These are phyloP conservation scores for Ulmus americana DNA, from an alignment of 331 rosid species.

Conservation along the genomic window DNA sequence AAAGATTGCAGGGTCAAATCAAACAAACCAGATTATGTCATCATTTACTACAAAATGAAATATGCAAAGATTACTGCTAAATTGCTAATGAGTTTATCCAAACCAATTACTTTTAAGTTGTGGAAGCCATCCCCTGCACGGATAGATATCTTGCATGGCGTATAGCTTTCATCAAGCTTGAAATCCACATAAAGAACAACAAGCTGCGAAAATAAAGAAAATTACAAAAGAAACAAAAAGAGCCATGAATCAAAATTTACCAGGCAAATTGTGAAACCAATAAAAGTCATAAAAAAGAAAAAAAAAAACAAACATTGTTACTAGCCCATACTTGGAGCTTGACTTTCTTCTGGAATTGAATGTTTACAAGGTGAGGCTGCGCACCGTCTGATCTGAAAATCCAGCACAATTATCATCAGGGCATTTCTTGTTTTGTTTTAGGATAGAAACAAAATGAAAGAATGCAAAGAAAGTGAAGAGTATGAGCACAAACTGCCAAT, in stretches of 20 bases:
- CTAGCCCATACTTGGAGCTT: conserved; percentile 53
- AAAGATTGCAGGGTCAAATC: conserved; percentile 20
- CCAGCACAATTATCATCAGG: background rate
- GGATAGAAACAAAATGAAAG: background rate
- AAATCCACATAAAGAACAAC: conserved; percentile 80
- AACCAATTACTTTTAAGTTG: conserved; percentile 58
- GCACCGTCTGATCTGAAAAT: conserved; percentile 80
- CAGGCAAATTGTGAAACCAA: background rate
- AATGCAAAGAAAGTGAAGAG: background rate
- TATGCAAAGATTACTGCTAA: background rate
- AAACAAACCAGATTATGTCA: conserved; percentile 19
- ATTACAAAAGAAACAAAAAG: background rate
- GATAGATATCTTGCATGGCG: conserved; percentile 71
- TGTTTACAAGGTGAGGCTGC: conserved; percentile 81
- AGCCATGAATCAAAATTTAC: conserved; percentile 2
- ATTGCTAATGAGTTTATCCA: background rate
- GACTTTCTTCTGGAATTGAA: conserved; percentile 91
- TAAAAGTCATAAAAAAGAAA: background rate
- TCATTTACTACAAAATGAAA: background rate
- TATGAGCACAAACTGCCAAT: conserved; percentile 60
- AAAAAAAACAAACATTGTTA: background rate
- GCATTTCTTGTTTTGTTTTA: background rate
- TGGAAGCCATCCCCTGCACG: conserved; percentile 93
- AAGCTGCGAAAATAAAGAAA: conserved; percentile 34
- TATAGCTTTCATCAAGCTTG: conserved; percentile 93